Evolutionary conservation across 2,329 filamentous ascomycete species (phyloP).

Genomic region (Pseudogymnoascus sp.): DNA sequence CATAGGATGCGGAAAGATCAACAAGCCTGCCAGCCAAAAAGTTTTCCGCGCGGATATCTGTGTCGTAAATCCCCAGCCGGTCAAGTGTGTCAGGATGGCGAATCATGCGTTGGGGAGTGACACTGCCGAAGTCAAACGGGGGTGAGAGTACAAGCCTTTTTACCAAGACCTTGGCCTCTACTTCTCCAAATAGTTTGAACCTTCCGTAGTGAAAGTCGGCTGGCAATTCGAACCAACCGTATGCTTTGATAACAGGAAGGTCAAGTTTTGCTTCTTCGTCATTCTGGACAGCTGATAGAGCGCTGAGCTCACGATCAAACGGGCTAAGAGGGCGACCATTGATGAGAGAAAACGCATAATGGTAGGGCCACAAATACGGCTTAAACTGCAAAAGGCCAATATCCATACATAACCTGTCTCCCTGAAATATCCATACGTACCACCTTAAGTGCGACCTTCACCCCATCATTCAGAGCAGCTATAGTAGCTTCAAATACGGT

Average conservation of each 20-base stretch:
- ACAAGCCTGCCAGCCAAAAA: neutral
- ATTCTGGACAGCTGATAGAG: neutral
- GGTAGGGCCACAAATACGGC: neutral
- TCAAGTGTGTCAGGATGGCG: neutral
- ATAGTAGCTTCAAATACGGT: neutral
- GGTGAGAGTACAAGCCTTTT: neutral
- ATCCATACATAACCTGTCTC: neutral
- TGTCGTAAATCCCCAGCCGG: neutral
- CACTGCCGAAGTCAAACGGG: neutral
- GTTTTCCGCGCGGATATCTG: neutral
- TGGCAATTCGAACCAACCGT: neutral
- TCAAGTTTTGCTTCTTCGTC: neutral
- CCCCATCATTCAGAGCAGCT: neutral
- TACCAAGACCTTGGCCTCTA: neutral
- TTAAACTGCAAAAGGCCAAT: neutral
- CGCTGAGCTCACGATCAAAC: neutral
- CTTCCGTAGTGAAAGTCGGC: neutral
- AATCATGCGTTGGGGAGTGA: neutral
- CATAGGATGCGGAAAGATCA: neutral
- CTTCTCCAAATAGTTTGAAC: neutral
- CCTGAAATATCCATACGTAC: neutral
- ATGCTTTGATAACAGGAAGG: neutral
- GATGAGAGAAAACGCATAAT: neutral
- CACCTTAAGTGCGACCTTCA: neutral
- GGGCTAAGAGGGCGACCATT: neutral